Percentiles rank a stretch among this genome's conserved stretches.
These are phyloP conservation scores for Elsinoe australis DNA, from an alignment of 2,329 filamentous ascomycete genomes.

Conservation along the genomic window DNA sequence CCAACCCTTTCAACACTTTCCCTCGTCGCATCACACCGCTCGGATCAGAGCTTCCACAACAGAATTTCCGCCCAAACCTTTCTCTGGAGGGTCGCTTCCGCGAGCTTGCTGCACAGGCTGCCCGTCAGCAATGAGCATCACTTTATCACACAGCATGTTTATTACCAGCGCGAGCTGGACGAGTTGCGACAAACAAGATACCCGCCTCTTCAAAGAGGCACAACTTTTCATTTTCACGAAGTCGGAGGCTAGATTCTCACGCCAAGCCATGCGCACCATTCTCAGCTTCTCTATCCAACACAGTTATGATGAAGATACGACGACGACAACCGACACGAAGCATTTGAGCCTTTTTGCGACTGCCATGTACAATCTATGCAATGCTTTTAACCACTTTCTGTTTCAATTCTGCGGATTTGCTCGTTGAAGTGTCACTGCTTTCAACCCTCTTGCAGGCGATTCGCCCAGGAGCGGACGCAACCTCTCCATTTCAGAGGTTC, in stretches of 20 bases:
- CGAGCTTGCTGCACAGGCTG: constrained; percentile 8
- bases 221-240: background rate
- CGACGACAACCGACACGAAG: constrained; percentile 6
- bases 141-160: background rate
- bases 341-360: constrained; percentile 13
- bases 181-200: constrained; percentile 9
- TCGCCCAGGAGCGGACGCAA: no score
- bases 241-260: constrained; percentile 2
- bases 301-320: constrained; percentile 6
- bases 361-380: background rate
- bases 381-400: background rate
- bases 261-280: background rate
- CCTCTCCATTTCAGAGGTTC: no score
- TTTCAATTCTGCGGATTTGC: background rate
- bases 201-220: background rate
- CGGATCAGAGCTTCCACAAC: constrained; percentile 22
- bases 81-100: constrained; percentile 15
- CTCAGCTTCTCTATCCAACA: background rate
- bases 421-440: no score
- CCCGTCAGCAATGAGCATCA: background rate
- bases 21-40: constrained; percentile 36
- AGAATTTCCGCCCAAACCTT: constrained; percentile 13
- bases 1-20: constrained; percentile 38
- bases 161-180: constrained; percentile 10
- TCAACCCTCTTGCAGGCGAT: no score